Base-by-base conservation (phyloP, 176 grass and related monocot species). In the Oryza glaberrima region DNA sequence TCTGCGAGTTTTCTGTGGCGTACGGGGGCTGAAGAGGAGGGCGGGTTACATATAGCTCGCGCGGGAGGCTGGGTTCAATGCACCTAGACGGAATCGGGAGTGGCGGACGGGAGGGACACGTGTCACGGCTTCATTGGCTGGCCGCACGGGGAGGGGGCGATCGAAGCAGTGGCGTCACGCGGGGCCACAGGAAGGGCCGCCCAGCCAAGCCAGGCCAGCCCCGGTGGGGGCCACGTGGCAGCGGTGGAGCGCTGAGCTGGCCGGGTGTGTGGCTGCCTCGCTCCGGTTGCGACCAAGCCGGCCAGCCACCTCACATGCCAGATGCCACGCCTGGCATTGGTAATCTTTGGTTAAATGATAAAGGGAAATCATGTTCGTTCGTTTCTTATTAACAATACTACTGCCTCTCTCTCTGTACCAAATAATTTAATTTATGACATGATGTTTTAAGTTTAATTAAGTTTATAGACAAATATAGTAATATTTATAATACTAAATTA, bases 61-160 rank as follows among this genome's bases (percentile, higher is more conserved):
- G 49, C 87, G 73, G 73, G 69, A 80, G 56, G 15, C 20, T 9
- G 0, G 70, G 81, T 94, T 75, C 90, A 73, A 82, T 87, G 96
- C 20, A 95, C 78, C 90, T 89, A 77, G 93, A 94, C 89, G 96
- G 91, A 25, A 65, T 75, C 30, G 3, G 69, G 36, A 70, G 68
- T 10, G 2, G 52, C 36, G 14, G 41, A 34, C 17, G 0, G 11
- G 14, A 0, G 36, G 22, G n/a, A n/a, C 49, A 89, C 83, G 77
- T 92, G 91, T 43, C 86, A 35, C 11, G 0, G 0, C 4, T 2
- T 22, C 6, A 54, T 88, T 92, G 69, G 87, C 9, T 0, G 0
- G 0, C 0, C 23, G 4, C n/a, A 25, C 63, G 28, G 49, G 22
- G 74, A 58, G 58, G 68, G 84, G 81, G 80, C 77, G 77, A 83